Percentiles rank a stretch among this genome's conserved stretches.
Conservation (phyloP, 2,329 filamentous ascomycete species). For the Fusarium hostae region DNA sequence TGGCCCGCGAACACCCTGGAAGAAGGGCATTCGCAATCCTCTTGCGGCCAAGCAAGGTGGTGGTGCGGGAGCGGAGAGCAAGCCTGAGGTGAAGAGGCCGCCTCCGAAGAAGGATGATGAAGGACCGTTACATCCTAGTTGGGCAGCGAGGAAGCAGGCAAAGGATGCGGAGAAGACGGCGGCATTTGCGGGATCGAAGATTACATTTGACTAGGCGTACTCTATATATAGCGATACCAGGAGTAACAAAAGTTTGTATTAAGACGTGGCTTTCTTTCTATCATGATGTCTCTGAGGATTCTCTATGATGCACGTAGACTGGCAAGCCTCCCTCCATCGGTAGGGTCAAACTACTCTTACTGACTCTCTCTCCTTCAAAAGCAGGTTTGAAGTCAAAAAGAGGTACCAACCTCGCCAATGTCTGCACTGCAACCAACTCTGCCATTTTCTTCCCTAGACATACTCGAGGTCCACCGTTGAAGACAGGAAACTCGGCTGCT, state of each 20-base stretch:
- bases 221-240: slow-evolving; percentile 34
- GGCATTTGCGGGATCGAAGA: slow-evolving; percentile 67
- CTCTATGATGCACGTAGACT: slow-evolving; percentile 32
- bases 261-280: too few relatives aligned
- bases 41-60: slow-evolving; percentile 36
- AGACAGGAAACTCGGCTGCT: slow-evolving; percentile 70
- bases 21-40: slow-evolving; percentile 59
- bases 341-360: slow-evolving; percentile 70
- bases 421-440: slow-evolving; percentile 67
- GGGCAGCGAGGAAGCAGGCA: slow-evolving; percentile 71
- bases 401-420: slow-evolving; percentile 60
- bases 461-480: slow-evolving; percentile 70
- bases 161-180: slow-evolving; percentile 66
- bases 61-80: neutral
- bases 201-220: slow-evolving; percentile 63
- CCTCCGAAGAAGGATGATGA: slow-evolving; percentile 59
- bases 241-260: slow-evolving; percentile 29
- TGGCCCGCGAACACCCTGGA: slow-evolving; percentile 61
- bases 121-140: slow-evolving; percentile 70
- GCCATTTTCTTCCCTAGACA: slow-evolving; percentile 75
- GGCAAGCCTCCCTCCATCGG: slow-evolving; percentile 72
- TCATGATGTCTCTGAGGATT: neutral
- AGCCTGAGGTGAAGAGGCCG: slow-evolving; percentile 26
- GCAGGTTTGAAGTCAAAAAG: slow-evolving; percentile 62
- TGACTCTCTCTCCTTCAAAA: slow-evolving; percentile 60